These are phyloP conservation scores for Bryoglossum gracile DNA, from an alignment of 495 filamentous ascomycete species.

Conservation along the genomic window DNA sequence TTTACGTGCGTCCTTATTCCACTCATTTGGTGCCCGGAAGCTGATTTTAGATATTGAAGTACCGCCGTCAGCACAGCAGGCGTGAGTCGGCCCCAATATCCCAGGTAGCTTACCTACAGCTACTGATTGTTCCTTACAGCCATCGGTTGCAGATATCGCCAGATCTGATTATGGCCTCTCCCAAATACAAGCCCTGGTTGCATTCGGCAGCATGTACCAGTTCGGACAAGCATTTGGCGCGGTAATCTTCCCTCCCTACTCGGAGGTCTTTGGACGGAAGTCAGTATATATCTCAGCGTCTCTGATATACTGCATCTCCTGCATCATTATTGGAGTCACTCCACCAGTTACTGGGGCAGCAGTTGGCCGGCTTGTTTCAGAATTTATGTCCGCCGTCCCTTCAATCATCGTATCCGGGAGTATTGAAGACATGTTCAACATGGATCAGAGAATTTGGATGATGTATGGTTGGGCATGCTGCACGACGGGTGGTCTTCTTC, in stretches of 20 bases:
- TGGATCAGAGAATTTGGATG: constrained; percentile 39
- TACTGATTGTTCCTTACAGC: constrained; percentile 8
- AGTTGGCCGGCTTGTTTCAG: constrained; percentile 39
- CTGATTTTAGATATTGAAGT: neutral
- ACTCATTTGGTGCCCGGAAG: neutral
- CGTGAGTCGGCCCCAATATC: neutral
- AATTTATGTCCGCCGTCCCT: constrained; percentile 43
- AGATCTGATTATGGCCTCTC: constrained; percentile 17
- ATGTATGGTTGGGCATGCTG: constrained; percentile 40
- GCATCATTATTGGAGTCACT: constrained; percentile 35
- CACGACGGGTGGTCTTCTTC: constrained; percentile 36
- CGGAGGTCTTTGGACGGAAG: constrained; percentile 46
- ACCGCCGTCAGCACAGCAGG: constrained; percentile 15
- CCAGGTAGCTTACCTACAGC: neutral
- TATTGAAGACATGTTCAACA: constrained; percentile 47
- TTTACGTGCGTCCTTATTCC: constrained; percentile 14
- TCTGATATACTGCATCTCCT: constrained; percentile 35
- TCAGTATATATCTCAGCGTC: constrained; percentile 42
- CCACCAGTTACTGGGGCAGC: constrained; percentile 32
- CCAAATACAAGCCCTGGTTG: constrained; percentile 1
- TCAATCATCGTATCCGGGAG: constrained; percentile 44
- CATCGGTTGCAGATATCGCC: constrained; percentile 14
- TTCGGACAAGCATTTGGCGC: constrained; percentile 44
- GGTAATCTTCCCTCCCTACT: constrained; percentile 44
- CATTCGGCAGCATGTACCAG: constrained; percentile 24